phyloP scores from a whole-genome alignment of 257 asterid species.

The Solanum bukasovii region DNA sequence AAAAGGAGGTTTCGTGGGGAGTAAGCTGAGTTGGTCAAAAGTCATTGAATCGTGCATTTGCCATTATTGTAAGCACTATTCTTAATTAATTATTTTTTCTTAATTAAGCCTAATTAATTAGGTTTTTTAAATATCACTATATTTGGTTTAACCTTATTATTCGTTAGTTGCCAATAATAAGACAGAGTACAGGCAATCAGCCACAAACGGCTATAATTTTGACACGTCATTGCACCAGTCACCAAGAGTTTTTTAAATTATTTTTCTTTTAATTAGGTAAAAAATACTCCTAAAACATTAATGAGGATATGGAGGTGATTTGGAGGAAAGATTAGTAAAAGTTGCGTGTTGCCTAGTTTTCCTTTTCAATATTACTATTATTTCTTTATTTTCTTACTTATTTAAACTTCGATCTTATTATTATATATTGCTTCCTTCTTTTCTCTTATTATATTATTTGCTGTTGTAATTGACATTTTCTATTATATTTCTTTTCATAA shows the following conservation, averaged over 20 bases:
- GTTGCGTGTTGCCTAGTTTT: too few relatives aligned
- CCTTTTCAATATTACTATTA: too few relatives aligned
- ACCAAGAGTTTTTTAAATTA: neutral
- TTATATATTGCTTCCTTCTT: too few relatives aligned
- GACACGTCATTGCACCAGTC: neutral
- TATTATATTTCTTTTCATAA: too few relatives aligned
- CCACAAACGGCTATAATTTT: neutral
- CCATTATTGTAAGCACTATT: neutral
- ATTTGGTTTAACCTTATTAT: neutral
- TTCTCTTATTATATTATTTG: too few relatives aligned
- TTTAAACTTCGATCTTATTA: too few relatives aligned
- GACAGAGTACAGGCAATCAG: neutral
- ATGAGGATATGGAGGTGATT: too few relatives aligned
- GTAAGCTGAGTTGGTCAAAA: neutral
- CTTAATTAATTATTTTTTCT: neutral
- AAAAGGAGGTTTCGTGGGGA: neutral
- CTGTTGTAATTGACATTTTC: too few relatives aligned
- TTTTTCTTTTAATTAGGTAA: neutral
- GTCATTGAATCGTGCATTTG: neutral
- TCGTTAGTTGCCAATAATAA: neutral
- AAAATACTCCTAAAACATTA: too few relatives aligned
- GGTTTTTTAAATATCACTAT: neutral
- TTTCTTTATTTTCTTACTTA: too few relatives aligned
- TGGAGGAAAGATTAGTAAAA: too few relatives aligned
- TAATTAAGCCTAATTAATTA: neutral